Evolutionary conservation across 1,284 basidiomycete genomes (phyloP).

Genomic region (Malassezia psittaci): DNA sequence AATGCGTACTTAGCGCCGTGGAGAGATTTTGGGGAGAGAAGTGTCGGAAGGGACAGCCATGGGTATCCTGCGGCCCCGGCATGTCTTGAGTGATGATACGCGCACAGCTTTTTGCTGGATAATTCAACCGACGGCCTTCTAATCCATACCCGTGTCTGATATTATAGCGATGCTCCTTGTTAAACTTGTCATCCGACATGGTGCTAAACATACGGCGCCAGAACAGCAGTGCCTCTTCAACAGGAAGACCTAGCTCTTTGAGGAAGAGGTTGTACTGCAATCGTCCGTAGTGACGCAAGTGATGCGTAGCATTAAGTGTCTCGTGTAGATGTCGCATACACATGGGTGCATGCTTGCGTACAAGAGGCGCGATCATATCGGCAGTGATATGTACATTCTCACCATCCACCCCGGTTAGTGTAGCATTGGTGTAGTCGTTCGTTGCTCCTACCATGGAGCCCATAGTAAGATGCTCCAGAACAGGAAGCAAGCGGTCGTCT

Average conservation of each 20-base stretch:
- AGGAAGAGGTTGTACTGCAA: conserved; percentile 88
- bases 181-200: conserved; percentile 83
- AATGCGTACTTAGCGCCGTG: conserved; percentile 64
- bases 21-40: conserved; percentile 76
- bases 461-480: conserved; percentile 83
- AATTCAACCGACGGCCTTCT: conserved; percentile 87
- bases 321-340: conserved; percentile 91
- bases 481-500: conserved; percentile 79
- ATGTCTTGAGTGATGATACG: conserved; percentile 72
- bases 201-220: conserved; percentile 76
- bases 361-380: conserved; percentile 83
- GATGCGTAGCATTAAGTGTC: conserved; percentile 64
- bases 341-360: conserved; percentile 79
- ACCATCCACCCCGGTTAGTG: conserved; percentile 51
- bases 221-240: conserved; percentile 88
- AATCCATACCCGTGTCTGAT: conserved; percentile 90
- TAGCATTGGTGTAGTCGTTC: conserved; percentile 59
- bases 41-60: conserved; percentile 92
- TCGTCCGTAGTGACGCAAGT: conserved; percentile 84
- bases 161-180: conserved; percentile 96
- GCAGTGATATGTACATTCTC: conserved; percentile 62
- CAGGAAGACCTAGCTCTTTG: conserved; percentile 74
- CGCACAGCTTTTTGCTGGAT: conserved; percentile 86
- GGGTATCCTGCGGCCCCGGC: conserved; percentile 63
- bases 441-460: conserved; percentile 86